Evolutionary conservation across 2,329 filamentous ascomycete species (phyloP).

Genomic region (Tolypocladium tropicale): DNA sequence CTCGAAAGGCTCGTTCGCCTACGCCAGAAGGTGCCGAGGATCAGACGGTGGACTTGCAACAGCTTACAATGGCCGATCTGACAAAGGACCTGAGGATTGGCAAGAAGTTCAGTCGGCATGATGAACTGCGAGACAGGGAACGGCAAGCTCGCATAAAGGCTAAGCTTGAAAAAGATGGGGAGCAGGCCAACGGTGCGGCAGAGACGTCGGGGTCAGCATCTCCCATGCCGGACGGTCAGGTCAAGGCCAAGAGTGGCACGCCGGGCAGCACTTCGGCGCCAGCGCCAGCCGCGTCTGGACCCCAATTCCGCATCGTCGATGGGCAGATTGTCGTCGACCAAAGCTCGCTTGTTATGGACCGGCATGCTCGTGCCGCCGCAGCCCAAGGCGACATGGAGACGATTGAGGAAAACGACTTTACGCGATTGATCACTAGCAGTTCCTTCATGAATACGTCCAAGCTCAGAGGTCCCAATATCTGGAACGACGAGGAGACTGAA

Average conservation of each 20-base stretch:
- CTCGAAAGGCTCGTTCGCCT: constrained; percentile 31
- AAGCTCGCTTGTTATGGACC: constrained; percentile 55
- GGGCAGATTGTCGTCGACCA: constrained; percentile 65
- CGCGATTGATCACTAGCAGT: constrained; percentile 56
- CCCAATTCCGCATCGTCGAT: constrained; percentile 54
- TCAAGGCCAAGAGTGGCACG: constrained; percentile 6
- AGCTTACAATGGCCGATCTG: constrained; percentile 63
- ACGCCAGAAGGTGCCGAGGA: constrained; percentile 56
- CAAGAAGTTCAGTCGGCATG: constrained; percentile 64
- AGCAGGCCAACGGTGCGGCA: constrained; percentile 11
- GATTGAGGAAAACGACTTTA: constrained; percentile 71
- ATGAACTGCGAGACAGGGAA: constrained; percentile 61
- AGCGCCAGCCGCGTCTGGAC: constrained; percentile 27
- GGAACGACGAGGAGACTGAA: constrained; percentile 62
- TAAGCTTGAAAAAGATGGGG: constrained; percentile 17
- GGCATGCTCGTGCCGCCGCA: constrained; percentile 51
- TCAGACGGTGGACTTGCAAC: constrained; percentile 52
- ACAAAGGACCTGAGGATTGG: constrained; percentile 61
- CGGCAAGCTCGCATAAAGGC: constrained; percentile 27
- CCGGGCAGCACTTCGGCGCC: constrained; percentile 5
- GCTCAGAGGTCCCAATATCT: constrained; percentile 52
- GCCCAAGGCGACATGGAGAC: constrained; percentile 45
- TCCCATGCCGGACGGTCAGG: constrained; percentile 3
- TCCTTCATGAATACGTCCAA: constrained; percentile 56
- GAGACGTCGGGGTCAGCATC: constrained; percentile 8